Base-by-base conservation (phyloP, 306 rosid genomes). In the Morella rubra region DNA sequence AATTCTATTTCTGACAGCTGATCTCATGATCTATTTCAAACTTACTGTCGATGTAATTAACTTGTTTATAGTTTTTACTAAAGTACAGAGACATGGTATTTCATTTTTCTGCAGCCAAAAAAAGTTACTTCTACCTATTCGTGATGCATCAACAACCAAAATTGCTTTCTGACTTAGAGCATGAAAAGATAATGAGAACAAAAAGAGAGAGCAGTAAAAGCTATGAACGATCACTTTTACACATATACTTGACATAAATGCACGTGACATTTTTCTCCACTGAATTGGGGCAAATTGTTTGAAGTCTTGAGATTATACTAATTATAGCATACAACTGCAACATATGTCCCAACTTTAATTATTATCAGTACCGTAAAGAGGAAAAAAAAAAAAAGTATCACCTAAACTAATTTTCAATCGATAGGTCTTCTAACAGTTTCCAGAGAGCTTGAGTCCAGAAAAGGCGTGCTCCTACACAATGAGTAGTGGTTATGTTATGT, bases 111-210 rank as follows among this genome's bases (percentile, higher is more conserved):
- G n/a, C 45, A 14, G 20, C 69, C 22, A 20, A 32, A 13, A 62
- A 32, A 32, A 37, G 20, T 62, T 62, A 62, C 42, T 62, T 44
- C 15, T n/a, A 65, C 42, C 71, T 13, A 42, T 41, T 41, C 50
- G 37, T 32, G 37, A n/a, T 11, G 71, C 71, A 40, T 64, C 70
- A 16, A 65, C n/a, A 42, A 62, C 69, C 71, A n/a, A 65, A 65
- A 18, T 65, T 50, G 24, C 14, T 18, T 42, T 65, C 19, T 15
- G 18, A 18, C 41, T 8, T 27, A 65, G 50, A 65, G 24, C 47
- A 18, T 42, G 71, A 49, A 65, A 65, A 41, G 22, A 41, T 65
- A 32, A 10, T 41, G 24, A 65, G 6, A 10, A 15, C n/a, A 18
- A n/a, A 65, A 12, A 41, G 16, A 37, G 19, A 61, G 45, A 61